Evolutionary conservation across 1,284 basidiomycete genomes (phyloP), one percentile per base, ranked within the genome.

Genomic region (Laetiporus sulphureus): DNA sequence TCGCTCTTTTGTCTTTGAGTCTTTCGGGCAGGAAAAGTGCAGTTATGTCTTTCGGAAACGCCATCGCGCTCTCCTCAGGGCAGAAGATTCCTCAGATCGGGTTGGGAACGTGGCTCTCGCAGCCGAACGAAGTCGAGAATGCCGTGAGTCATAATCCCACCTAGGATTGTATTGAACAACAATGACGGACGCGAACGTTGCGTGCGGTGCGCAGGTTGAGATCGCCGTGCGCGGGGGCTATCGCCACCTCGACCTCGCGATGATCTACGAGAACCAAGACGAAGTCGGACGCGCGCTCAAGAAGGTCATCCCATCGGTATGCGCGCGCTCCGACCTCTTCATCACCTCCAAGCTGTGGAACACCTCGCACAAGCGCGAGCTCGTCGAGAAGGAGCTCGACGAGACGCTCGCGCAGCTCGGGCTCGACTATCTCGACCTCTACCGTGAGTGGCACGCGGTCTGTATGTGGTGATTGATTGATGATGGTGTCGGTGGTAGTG

Each of bases 261-360:
- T 75, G 69, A 67, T 85, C 41, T 87, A 89, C 61, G 50, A 68
- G 49, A 87, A 85, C 59, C 82, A 91, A 61, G 70, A 82, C 41
- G 86, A 92, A 65, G 75, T 77, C 38, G 81, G 83, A 7, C 68
- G 68, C 2, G 80, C 81, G 2, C 66, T 87, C 54, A 81, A 82
- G 61, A 91, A 89, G 52, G 80, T 93, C 60, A 79, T 87, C 48
- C 78, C 78, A 5, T 77, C 76, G 3, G 83, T 89, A 42, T 83
- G 91, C 37, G 77, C 80, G 52, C 83, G 91, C 44, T 78, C 88
- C 58, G 79, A 92, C 11, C 76, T 93, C 46, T 90, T 85, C 66
- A 77, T 93, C 62, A 91, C 90, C 5, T 83, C 82, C 45, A 91
- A 94, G 57, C 65, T 82, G 36, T 90, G 85, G 86, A 88, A 89